phyloP scores from a whole-genome alignment of 2,329 filamentous ascomycete species.

The Thermomyces lanuginosus region DNA sequence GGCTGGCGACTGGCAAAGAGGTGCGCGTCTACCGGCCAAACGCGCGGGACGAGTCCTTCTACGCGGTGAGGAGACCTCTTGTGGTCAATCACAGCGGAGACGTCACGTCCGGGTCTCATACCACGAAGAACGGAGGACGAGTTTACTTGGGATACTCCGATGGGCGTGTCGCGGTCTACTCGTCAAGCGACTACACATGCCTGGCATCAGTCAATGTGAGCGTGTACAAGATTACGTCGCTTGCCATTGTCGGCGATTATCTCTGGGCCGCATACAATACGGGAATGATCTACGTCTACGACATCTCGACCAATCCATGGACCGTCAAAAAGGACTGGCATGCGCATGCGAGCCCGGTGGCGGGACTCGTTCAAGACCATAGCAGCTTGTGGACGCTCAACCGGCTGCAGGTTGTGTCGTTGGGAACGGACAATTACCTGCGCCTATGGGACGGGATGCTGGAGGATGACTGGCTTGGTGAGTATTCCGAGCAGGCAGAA shows the following conservation, averaged over 20 bases:
- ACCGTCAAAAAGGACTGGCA: constrained; percentile 85
- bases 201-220: constrained; percentile 72
- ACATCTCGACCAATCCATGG: constrained; percentile 71
- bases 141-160: constrained; percentile 86
- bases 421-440: constrained; percentile 74
- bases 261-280: constrained; percentile 93
- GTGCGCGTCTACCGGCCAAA: constrained; percentile 70
- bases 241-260: constrained; percentile 63
- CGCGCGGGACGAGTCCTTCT: constrained; percentile 50
- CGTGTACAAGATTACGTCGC: constrained; percentile 83
- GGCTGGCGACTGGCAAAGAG: constrained; percentile 77
- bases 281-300: constrained; percentile 85
- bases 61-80: constrained; percentile 56
- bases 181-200: constrained; percentile 57
- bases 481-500: too few species aligned
- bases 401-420: constrained; percentile 65
- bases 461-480: constrained; percentile 80
- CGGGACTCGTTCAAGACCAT: constrained; percentile 59
- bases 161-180: constrained; percentile 90
- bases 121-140: constrained; percentile 57
- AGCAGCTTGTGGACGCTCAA: constrained; percentile 76
- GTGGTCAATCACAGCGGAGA: constrained; percentile 61
- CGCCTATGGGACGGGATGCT: constrained; percentile 84
- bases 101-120: constrained; percentile 64
- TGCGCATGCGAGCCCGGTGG: constrained; percentile 69